Evolutionary conservation across 176 grass and related monocot genomes (phyloP).

Genomic region (Avena atlantica): DNA sequence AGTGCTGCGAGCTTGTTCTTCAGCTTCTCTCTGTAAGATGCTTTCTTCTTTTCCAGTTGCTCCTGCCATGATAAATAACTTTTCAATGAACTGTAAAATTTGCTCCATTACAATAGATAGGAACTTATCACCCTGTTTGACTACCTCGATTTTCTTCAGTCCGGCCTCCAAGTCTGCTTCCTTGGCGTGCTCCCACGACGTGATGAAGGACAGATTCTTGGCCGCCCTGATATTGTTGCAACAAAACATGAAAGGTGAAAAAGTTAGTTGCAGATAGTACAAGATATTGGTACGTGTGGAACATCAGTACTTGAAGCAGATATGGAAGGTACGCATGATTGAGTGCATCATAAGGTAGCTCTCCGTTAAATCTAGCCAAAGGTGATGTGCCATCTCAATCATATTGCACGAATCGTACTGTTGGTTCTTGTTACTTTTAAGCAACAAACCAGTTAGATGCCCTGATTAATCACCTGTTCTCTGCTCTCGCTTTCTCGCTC

Average conservation of each 20-base stretch:
- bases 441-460: slow-evolving; percentile 20
- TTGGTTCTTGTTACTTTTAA: slow-evolving; percentile 30
- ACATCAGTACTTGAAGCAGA: slow-evolving; percentile 16
- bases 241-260: background rate
- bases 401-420: background rate
- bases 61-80: slow-evolving; percentile 48
- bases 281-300: slow-evolving; percentile 30
- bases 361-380: background rate
- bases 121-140: background rate
- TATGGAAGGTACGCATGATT: slow-evolving; percentile 35
- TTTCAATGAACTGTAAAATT: background rate
- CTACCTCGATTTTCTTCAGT: slow-evolving; percentile 63
- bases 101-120: background rate
- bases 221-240: slow-evolving; percentile 46
- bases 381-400: slow-evolving; percentile 37
- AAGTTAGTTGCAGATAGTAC: slow-evolving; percentile 27
- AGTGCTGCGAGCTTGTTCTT: slow-evolving; percentile 77
- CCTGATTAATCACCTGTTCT: slow-evolving; percentile 60
- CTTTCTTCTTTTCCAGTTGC: slow-evolving; percentile 80
- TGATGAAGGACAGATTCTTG: slow-evolving; percentile 68
- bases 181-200: slow-evolving; percentile 67
- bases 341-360: slow-evolving; percentile 48
- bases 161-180: slow-evolving; percentile 62
- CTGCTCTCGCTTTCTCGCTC: slow-evolving; percentile 68
- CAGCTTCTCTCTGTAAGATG: slow-evolving; percentile 67